These are phyloP conservation scores for Bullera alba DNA, from an alignment of 768 basidiomycete species.

Conservation along the genomic window DNA sequence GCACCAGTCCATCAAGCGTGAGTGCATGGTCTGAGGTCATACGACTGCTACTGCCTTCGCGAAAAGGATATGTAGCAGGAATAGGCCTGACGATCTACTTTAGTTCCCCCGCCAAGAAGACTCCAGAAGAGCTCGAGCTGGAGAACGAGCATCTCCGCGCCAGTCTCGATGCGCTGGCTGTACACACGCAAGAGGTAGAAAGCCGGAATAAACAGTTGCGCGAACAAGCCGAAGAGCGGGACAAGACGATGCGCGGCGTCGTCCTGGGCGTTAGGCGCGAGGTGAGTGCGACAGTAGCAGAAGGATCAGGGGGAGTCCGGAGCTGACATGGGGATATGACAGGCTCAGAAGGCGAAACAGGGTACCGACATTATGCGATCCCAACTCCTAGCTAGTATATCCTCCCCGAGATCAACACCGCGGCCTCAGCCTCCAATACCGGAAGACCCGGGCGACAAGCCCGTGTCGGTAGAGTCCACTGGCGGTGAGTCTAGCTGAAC, in stretches of 20 bases:
- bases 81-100: too few relatives aligned
- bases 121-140: slow-evolving; percentile 40
- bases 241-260: slow-evolving; percentile 31
- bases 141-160: slow-evolving; percentile 40
- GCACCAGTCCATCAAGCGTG: too few relatives aligned
- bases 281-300: slow-evolving; percentile 22
- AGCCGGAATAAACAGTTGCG: slow-evolving; percentile 21
- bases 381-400: slow-evolving; percentile 11
- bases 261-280: slow-evolving; percentile 33
- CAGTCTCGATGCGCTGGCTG: slow-evolving; percentile 38
- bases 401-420: background rate
- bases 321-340: background rate
- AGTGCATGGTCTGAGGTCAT: too few relatives aligned
- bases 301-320: background rate
- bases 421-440: background rate
- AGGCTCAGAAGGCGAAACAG: slow-evolving; percentile 28
- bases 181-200: slow-evolving; percentile 31
- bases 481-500: background rate
- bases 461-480: background rate
- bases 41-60: too few relatives aligned
- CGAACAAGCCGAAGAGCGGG: slow-evolving; percentile 22
- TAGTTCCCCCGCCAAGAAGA: slow-evolving; percentile 20
- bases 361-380: slow-evolving; percentile 30
- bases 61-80: too few relatives aligned
- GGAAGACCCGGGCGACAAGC: background rate